A percentile compares a stretch with the other conserved stretches of the same genome.
Evolutionary conservation across 495 filamentous ascomycete genomes (phyloP).

Genomic region (Aspergillus indologenus): DNA sequence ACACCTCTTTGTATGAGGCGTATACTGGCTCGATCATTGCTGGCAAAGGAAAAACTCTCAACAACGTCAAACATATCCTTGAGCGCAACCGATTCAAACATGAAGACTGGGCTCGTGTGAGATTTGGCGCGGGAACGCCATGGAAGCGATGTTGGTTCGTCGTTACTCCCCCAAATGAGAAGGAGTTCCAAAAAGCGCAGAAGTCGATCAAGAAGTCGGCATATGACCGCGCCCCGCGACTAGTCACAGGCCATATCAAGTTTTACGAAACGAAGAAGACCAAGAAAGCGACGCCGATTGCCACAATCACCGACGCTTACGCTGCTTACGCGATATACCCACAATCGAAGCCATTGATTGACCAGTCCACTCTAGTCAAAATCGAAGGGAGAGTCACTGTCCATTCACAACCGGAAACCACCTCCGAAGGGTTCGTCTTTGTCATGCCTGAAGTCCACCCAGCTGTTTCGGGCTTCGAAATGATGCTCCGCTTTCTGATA

Average conservation of each 20-base stretch:
- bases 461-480: slow-evolving; percentile 90
- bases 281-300: slow-evolving; percentile 87
- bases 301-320: slow-evolving; percentile 85
- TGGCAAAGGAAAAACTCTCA: slow-evolving; percentile 84
- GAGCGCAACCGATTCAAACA: slow-evolving; percentile 69
- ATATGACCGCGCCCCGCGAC: slow-evolving; percentile 65
- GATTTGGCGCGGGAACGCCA: slow-evolving; percentile 93
- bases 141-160: slow-evolving; percentile 98
- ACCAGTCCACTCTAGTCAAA: slow-evolving; percentile 91
- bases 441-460: slow-evolving; percentile 94
- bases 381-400: slow-evolving; percentile 88
- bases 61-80: slow-evolving; percentile 84
- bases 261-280: slow-evolving; percentile 95
- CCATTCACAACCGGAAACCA: slow-evolving; percentile 67
- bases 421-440: slow-evolving; percentile 90
- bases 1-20: slow-evolving; percentile 87
- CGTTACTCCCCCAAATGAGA: slow-evolving; percentile 86
- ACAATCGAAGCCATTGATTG: slow-evolving; percentile 86
- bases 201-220: slow-evolving; percentile 81
- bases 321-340: slow-evolving; percentile 95
- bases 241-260: slow-evolving; percentile 82
- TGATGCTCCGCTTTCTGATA: slow-evolving; percentile 92
- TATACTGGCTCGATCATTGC: slow-evolving; percentile 96
- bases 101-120: slow-evolving; percentile 92
- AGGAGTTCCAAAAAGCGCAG: slow-evolving; percentile 77